Conservation (phyloP, 1,284 basidiomycete genomes). For the Schizophyllum amplum region DNA sequence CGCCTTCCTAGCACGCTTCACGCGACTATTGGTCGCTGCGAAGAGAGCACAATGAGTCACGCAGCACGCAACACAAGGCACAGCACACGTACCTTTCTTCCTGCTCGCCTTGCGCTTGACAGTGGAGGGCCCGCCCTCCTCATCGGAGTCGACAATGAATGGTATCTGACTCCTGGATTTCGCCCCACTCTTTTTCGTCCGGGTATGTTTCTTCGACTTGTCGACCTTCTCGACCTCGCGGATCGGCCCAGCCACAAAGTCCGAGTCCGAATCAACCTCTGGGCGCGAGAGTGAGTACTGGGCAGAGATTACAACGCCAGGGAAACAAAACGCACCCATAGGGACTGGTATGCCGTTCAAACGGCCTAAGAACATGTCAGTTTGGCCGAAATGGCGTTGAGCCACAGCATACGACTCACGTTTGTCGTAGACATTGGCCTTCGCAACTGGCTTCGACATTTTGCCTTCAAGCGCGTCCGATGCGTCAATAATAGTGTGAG, state of each 20-base stretch:
- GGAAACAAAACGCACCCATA: too few species aligned
- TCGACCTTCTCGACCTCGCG: too few species aligned
- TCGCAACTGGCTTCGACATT: too few species aligned
- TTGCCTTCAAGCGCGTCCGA: neutral
- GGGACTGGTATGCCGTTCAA: too few species aligned
- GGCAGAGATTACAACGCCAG: neutral
- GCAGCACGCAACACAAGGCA: neutral
- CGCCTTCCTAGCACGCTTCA: neutral
- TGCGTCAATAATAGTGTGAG: too few species aligned
- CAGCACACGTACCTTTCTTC: neutral
- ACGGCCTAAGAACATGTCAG: too few species aligned
- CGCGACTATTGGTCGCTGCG: neutral
- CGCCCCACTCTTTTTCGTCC: conserved; percentile 16
- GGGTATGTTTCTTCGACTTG: too few species aligned
- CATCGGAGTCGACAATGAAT: neutral
- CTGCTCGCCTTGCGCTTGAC: neutral
- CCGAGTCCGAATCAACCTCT: conserved; percentile 48
- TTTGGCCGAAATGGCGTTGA: too few species aligned
- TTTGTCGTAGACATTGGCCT: too few species aligned
- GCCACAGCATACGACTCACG: too few species aligned
- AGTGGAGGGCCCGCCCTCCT: neutral
- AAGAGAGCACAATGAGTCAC: neutral
- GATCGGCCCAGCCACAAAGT: conserved; percentile 45
- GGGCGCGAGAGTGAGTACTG: conserved; percentile 14
- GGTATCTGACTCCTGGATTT: too few species aligned